Percentiles rank a stretch among this genome's conserved stretches.
These are phyloP conservation scores for Heliamphora ciliata DNA, from an alignment of 179 eudicot genomes.

Conservation along the genomic window DNA sequence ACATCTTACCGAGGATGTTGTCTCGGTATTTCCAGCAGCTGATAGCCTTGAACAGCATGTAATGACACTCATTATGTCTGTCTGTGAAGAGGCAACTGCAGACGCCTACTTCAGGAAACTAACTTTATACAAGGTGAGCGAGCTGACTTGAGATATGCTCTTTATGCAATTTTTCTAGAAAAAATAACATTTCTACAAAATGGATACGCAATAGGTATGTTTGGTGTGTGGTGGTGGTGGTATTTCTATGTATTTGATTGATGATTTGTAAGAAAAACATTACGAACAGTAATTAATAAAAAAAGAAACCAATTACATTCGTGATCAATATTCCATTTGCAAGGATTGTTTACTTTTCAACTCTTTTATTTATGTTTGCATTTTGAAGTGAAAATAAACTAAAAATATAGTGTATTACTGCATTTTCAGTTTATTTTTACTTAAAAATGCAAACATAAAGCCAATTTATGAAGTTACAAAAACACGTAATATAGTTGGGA, in stretches of 20 bases:
- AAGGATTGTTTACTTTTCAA: too few relatives aligned
- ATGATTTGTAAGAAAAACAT: too few relatives aligned
- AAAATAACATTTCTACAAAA: neutral
- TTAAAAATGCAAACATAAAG: too few relatives aligned
- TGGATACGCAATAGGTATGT: neutral
- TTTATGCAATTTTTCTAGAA: neutral
- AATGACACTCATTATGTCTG: conserved; percentile 50
- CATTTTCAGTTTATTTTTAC: too few relatives aligned
- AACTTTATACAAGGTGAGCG: conserved; percentile 68
- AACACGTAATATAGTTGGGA: too few relatives aligned
- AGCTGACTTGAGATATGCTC: conserved; percentile 14
- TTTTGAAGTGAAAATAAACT: too few relatives aligned
- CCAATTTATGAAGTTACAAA: too few relatives aligned
- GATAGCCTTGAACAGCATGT: conserved; percentile 85
- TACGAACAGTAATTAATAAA: too few relatives aligned
- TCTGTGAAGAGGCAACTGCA: conserved; percentile 67
- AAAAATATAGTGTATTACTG: too few relatives aligned
- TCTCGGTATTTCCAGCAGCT: conserved; percentile 92
- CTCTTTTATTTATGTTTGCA: too few relatives aligned
- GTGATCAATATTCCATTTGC: too few relatives aligned
- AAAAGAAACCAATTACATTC: too few relatives aligned
- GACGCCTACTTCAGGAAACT: conserved; percentile 68
- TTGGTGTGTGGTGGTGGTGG: neutral
- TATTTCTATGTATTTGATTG: neutral
- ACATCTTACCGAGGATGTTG: conserved; percentile 96